Base-by-base conservation (phyloP, 2,329 filamentous ascomycete genomes). In the Mycogone perniciosa region DNA sequence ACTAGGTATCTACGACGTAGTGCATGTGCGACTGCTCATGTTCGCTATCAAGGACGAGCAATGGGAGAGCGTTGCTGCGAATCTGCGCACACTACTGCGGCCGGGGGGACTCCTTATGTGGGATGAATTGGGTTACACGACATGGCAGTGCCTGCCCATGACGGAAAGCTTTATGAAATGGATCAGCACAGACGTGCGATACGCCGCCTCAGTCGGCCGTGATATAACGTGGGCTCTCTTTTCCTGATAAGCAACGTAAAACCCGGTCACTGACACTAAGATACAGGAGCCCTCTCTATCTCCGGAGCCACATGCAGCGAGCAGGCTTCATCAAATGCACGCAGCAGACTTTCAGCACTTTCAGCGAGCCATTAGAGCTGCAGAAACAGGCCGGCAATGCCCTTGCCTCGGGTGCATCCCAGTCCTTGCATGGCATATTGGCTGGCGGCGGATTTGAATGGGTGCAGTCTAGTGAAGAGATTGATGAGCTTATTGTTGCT, bases 41-140 rank as follows among this genome's bases (percentile, higher is more conserved):
- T 43, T 38, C n/a, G 55, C 33, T 1, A 40, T 59, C 31, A 54
- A 54, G 39, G 46, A 30, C 1, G 55, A 46, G 6, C 48, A 59
- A 9, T 59, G 57, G 56, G 20, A 40, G 30, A 6, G 20, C 2
- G 42, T 46, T 41, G 54, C 49, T 5, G 10, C n/a, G 11, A 55
- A 59, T 10, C 20, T 56, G 11, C 34, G 33, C 8, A 47, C 46
- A 1, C 8, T 59, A 5, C 40, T 59, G 2, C 35, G 38, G 20
- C 56, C 56, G 0, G 55, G 56, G 0, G 57, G 55, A 0, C 57
- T 48, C 4, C 39, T 59, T 11, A 37, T 55, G 2, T 59, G 57
- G 55, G 52, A 56, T 8, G 57, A 59, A 11, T 31, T 46, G 9
- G 13, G 44, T 5, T 27, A 20, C 29, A 29, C 40, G 40, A 20